Evolutionary conservation across 2,329 filamentous ascomycete genomes (phyloP), one percentile per base, ranked within the genome.

Genomic region (Microthyrium microscopicum): DNA sequence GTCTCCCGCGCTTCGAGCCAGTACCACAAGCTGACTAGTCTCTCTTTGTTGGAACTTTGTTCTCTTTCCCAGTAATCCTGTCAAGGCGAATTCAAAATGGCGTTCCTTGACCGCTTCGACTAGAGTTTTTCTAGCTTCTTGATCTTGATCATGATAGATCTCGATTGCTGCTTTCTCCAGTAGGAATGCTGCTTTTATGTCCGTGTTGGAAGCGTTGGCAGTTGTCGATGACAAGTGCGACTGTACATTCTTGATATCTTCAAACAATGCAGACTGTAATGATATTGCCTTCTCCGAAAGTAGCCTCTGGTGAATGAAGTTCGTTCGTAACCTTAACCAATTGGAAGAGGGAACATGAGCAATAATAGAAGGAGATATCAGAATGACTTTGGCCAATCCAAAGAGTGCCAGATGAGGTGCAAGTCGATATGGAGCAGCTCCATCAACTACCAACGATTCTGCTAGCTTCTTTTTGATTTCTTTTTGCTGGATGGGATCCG

Each of bases 351-450:
- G 44, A 19, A 63, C 46, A 31, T 60, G 60, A 39, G 60, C 57
- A 41, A 58, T 49, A 20, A 66, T 55, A 5, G 50, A 51, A 11
- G 56, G 58, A 46, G 60, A 61, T 9, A 60, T 69, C 38, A 73
- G 48, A 6, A 70, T 54, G 26, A 65, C 63, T 47, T 77, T 67
- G 19, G 85, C 81, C 5, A 94, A 60, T 41, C 73, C 76, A 40
- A 95, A 79, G 1, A 95, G 65, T 49, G 94, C 83, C 11, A 93
- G 64, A 42, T 79, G 69, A 1, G 85, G 83, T 15, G 84, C 84
- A 37, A 92, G 66, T 30, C 76, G 71, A 54, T 95, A 98, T 0
- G 80, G 77, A 1, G 80, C 77, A 29, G 91, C 77, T 8, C 89
- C 89, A 51, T 98, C 89, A 1, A 83, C 65, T 17, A 76, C 71